Percentiles rank a stretch among this genome's conserved stretches.
Conservation (phyloP, 306 rosid species). For the Cucurbita argyrosperma region DNA sequence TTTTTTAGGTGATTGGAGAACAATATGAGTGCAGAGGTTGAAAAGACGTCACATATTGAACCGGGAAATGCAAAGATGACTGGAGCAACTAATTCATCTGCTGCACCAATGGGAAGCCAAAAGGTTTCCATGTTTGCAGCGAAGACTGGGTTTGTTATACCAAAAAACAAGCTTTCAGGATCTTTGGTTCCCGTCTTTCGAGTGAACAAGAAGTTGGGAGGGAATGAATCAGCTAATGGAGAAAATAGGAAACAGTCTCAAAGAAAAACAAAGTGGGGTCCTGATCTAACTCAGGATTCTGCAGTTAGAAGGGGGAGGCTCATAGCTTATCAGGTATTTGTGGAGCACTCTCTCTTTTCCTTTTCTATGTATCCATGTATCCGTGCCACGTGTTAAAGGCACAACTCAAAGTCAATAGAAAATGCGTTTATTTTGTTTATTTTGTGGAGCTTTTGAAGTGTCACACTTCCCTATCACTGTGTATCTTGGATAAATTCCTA, state of each 20-base stretch:
- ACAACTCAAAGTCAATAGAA: not conserved
- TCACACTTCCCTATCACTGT: not conserved
- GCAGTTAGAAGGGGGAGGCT: constrained; percentile 55
- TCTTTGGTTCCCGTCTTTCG: constrained; percentile 65
- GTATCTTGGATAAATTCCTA: not conserved
- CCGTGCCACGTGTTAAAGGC: not conserved
- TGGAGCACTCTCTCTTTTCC: constrained; percentile 1
- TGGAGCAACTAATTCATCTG: constrained; percentile 32
- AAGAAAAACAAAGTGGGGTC: constrained; percentile 81
- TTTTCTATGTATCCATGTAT: not conserved
- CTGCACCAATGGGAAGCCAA: constrained; percentile 28
- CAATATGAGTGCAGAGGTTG: constrained; percentile 35
- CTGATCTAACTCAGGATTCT: constrained; percentile 57
- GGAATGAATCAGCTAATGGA: constrained; percentile 27
- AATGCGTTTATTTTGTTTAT: not conserved
- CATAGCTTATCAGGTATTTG: constrained; percentile 73
- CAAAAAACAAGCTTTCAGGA: constrained; percentile 82
- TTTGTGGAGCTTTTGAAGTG: not conserved
- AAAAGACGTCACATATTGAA: constrained; percentile 23
- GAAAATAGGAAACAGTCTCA: constrained; percentile 41
- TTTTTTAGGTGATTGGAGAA: constrained; percentile 14
- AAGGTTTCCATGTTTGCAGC: constrained; percentile 64
- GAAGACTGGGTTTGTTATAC: constrained; percentile 87
- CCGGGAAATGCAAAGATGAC: constrained; percentile 32
- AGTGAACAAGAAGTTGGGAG: constrained; percentile 38